Evolutionary conservation across 106 monocot species (phyloP).

Genomic region (Dendrobium catenatum): DNA sequence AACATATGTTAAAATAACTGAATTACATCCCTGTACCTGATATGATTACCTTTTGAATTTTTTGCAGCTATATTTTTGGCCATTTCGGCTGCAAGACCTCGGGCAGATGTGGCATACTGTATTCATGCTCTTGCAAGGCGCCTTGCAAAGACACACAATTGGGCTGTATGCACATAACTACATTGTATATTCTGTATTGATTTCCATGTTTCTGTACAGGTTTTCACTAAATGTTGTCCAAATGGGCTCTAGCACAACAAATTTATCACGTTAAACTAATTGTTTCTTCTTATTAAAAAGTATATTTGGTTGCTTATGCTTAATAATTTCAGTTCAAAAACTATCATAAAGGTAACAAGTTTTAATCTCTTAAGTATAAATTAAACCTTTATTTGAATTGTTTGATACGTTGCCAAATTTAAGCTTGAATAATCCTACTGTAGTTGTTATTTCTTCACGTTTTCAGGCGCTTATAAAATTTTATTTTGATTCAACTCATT

Average conservation of each 20-base stretch:
- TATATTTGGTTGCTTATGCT: not conserved
- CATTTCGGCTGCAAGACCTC: slow-evolving; percentile 80
- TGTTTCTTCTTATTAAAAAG: not conserved
- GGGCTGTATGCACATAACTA: slow-evolving; percentile 54
- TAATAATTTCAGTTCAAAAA: not conserved
- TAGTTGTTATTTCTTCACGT: not conserved
- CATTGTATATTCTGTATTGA: not conserved
- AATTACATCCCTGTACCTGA: not conserved
- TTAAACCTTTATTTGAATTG: not conserved
- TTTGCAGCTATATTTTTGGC: slow-evolving; percentile 79
- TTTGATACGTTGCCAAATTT: no score
- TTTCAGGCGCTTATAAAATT: not conserved
- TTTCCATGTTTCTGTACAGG: not conserved
- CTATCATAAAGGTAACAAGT: not conserved
- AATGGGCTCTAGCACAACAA: not conserved
- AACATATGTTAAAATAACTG: not conserved
- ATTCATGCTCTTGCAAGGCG: slow-evolving; percentile 85
- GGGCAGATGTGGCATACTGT: slow-evolving; percentile 85
- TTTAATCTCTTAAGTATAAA: not conserved
- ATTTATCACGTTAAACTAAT: not conserved
- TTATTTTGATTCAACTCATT: slow-evolving; percentile 2
- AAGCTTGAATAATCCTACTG: no score
- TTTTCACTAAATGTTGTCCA: not conserved
- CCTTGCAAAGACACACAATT: slow-evolving; percentile 78
- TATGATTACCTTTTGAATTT: not conserved